phyloP scores from a whole-genome alignment of 2,329 filamentous ascomycete species.

The Botrytis sinoallii region DNA sequence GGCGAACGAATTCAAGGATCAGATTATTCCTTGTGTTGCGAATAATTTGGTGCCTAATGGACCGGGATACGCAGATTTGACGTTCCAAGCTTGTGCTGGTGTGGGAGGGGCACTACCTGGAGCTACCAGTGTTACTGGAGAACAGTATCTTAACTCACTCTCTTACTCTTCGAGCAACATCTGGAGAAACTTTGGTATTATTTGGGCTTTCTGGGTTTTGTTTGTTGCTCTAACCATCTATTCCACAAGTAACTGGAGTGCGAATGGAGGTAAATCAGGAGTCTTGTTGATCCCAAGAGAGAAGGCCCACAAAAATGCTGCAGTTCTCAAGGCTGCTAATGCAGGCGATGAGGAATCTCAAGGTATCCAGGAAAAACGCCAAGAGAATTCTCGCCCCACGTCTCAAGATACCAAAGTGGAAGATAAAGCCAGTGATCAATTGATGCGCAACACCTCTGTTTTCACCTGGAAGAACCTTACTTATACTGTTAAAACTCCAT shows the following conservation, averaged over 20 bases:
- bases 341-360: slow-evolving; percentile 49
- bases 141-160: slow-evolving; percentile 54
- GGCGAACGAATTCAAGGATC: slow-evolving; percentile 65
- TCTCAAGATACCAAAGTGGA: slow-evolving; percentile 39
- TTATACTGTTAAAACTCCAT: slow-evolving; percentile 63
- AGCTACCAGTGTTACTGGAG: slow-evolving; percentile 51
- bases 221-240: slow-evolving; percentile 58
- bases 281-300: slow-evolving; percentile 62
- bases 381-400: slow-evolving; percentile 18
- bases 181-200: slow-evolving; percentile 60
- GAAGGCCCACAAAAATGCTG: slow-evolving; percentile 44
- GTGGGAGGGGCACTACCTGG: slow-evolving; percentile 54
- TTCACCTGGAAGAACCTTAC: slow-evolving; percentile 72
- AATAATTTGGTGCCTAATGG: slow-evolving; percentile 51
- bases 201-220: slow-evolving; percentile 61
- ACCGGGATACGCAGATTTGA: slow-evolving; percentile 44
- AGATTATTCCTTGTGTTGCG: slow-evolving; percentile 51
- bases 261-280: slow-evolving; percentile 50
- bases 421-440: slow-evolving; percentile 36
- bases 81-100: slow-evolving; percentile 54
- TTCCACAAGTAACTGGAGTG: slow-evolving; percentile 55
- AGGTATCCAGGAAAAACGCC: slow-evolving; percentile 23
- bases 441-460: slow-evolving; percentile 62
- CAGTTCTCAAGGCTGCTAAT: slow-evolving; percentile 22
- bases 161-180: slow-evolving; percentile 51